Evolutionary conservation across 2,329 filamentous ascomycete species (phyloP), one percentile per base, ranked within the genome.

Genomic region (Raffaelea ambrosiae): DNA sequence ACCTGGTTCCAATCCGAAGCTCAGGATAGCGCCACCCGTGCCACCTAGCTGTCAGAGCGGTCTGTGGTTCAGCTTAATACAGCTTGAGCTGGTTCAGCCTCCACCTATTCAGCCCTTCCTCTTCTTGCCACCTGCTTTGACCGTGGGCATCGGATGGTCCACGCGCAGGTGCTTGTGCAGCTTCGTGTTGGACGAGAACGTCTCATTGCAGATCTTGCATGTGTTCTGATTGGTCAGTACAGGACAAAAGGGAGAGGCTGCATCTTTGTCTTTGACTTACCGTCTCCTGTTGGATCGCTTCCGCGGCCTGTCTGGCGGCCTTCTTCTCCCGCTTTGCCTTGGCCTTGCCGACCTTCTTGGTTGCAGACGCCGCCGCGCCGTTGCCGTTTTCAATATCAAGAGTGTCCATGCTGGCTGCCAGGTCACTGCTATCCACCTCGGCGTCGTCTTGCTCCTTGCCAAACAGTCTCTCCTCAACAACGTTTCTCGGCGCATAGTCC

Each of bases 341-440:
- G 39, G 56, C 56, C 50, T 54, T 57, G 42, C 55, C 55, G 7
- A 53, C 23, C 43, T 58, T 58, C 16, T 51, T 48, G 20, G 87
- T 86, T 53, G 83, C 76, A 86, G 95, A 94, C 51, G 65, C 67
- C 18, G 81, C 83, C 14, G 44, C 19, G 2, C 40, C 19, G 11
- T 85, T 77, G 16, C 40, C 19, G 11, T 85, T 77, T 16, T 95
- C 70, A 1, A 81, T 70, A 1, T 82, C 78, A 2, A 80, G 77
- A 61, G 94, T 88, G 62, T 93, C 84, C 58, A 95, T 86, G 49
- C 94, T 76, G 54, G 94, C 85, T n/a, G 88, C 88, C 48, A 95
- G 88, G 62, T 95, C 89, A 1, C 83, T 88, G 66, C 7, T 13
- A 7, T 95, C 89, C 65, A 93, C 88, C 49, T 79, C 76, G 33